Percentiles rank a stretch among this genome's conserved stretches.
Conservation (phyloP, 2,329 filamentous ascomycete species). For the Gaeumannomyces tritici region DNA sequence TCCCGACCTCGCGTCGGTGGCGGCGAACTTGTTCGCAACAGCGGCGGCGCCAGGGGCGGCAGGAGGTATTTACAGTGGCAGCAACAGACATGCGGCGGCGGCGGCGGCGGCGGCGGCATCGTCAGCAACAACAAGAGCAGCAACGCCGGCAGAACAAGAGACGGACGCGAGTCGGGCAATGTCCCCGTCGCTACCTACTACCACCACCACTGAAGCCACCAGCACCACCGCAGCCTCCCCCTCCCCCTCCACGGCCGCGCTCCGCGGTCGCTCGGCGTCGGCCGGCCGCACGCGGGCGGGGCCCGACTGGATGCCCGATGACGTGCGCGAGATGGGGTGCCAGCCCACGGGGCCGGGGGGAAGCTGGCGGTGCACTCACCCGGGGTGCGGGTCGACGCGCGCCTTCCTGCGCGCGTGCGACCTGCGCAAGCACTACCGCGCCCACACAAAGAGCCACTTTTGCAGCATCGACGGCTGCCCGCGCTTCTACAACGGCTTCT, state of each 20-base stretch:
- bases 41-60: too few relatives aligned
- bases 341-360: neutral
- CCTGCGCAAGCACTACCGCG: constrained; percentile 1
- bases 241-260: neutral
- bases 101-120: too few relatives aligned
- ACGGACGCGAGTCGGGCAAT: too few relatives aligned
- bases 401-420: neutral
- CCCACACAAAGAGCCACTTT: constrained; percentile 1
- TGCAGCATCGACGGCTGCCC: neutral
- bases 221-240: neutral
- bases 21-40: neutral
- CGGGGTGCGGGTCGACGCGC: neutral
- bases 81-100: neutral
- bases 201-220: neutral
- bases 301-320: neutral
- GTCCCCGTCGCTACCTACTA: neutral
- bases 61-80: neutral
- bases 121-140: neutral
- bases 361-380: neutral
- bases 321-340: neutral
- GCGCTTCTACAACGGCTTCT: neutral
- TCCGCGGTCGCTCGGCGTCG: neutral
- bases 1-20: neutral
- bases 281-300: neutral
- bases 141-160: neutral